Percentiles rank a stretch among this genome's conserved stretches.
phyloP scores from a whole-genome alignment of 2,329 filamentous ascomycete species.

The Pyrenophora graminea region DNA sequence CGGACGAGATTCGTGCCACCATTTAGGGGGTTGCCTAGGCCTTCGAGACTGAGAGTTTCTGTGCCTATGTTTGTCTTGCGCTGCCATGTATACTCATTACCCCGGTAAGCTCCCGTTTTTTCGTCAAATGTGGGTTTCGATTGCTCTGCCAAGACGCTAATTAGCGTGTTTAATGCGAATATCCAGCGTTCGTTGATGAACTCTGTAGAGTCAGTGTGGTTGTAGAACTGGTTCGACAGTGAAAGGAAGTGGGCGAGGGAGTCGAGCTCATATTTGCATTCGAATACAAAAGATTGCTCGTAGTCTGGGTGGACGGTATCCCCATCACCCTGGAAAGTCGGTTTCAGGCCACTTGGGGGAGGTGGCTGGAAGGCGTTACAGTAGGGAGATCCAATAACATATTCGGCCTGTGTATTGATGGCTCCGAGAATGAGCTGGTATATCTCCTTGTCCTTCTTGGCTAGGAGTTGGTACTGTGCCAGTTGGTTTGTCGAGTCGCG shows the following conservation, averaged over 20 bases:
- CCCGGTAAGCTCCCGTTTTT: slow-evolving; percentile 64
- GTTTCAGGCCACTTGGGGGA: slow-evolving; percentile 73
- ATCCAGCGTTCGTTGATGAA: slow-evolving; percentile 83
- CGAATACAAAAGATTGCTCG: slow-evolving; percentile 83
- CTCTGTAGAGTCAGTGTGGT: slow-evolving; percentile 74
- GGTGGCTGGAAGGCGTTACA: slow-evolving; percentile 99
- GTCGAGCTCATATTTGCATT: slow-evolving; percentile 99
- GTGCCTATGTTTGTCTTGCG: slow-evolving; percentile 80
- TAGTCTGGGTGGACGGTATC: slow-evolving; percentile 86
- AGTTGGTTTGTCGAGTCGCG: slow-evolving; percentile 93
- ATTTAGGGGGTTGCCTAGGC: slow-evolving; percentile 90
- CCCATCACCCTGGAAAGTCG: slow-evolving; percentile 77
- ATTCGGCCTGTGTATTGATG: slow-evolving; percentile 95
- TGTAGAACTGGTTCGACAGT: slow-evolving; percentile 83
- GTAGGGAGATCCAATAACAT: slow-evolving; percentile 91
- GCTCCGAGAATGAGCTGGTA: slow-evolving; percentile 83
- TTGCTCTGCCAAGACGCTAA: slow-evolving; percentile 77
- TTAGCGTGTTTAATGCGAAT: slow-evolving; percentile 72
- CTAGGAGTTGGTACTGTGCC: slow-evolving; percentile 82
- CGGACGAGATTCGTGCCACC: slow-evolving; percentile 81
- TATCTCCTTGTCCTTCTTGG: slow-evolving; percentile 78
- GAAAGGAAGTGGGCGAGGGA: slow-evolving; percentile 90
- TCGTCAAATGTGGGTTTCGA: slow-evolving; percentile 78
- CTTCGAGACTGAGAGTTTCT: slow-evolving; percentile 81
- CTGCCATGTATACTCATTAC: slow-evolving; percentile 86